Conservation (phyloP, 2,329 filamentous ascomycete species). For the Neofusicoccum laricinum region DNA sequence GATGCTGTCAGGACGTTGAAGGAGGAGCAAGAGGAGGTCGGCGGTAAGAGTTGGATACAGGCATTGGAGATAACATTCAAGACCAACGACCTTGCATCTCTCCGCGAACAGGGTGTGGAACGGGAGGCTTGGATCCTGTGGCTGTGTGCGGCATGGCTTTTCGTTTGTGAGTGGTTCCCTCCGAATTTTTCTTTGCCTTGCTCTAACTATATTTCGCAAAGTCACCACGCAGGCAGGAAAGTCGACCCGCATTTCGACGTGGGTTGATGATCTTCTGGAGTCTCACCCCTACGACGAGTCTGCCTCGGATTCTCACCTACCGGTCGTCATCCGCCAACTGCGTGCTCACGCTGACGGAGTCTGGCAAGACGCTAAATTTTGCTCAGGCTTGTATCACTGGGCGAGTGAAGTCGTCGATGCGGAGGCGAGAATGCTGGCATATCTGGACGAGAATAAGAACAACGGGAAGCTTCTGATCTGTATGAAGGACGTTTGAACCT, state of each 20-base stretch:
- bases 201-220: background rate
- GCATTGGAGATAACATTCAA: background rate
- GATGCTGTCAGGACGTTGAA: background rate
- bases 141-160: conserved; percentile 6
- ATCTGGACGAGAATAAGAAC: background rate
- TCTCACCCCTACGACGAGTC: background rate
- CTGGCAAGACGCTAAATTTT: background rate
- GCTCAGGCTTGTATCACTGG: background rate
- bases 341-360: background rate
- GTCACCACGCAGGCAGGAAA: background rate
- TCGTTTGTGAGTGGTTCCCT: background rate
- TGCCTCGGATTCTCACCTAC: background rate
- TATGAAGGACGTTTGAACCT: background rate
- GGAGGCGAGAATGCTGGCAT: conserved; percentile 13
- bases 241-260: background rate
- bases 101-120: conserved; percentile 5
- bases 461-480: conserved; percentile 7
- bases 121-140: conserved; percentile 7
- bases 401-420: background rate
- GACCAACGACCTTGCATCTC: background rate
- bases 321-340: background rate
- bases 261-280: background rate
- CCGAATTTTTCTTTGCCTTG: background rate
- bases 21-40: background rate
- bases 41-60: background rate